These are phyloP conservation scores for Colletotrichum kahawae DNA, from an alignment of 2,329 filamentous ascomycete species.

Conservation along the genomic window DNA sequence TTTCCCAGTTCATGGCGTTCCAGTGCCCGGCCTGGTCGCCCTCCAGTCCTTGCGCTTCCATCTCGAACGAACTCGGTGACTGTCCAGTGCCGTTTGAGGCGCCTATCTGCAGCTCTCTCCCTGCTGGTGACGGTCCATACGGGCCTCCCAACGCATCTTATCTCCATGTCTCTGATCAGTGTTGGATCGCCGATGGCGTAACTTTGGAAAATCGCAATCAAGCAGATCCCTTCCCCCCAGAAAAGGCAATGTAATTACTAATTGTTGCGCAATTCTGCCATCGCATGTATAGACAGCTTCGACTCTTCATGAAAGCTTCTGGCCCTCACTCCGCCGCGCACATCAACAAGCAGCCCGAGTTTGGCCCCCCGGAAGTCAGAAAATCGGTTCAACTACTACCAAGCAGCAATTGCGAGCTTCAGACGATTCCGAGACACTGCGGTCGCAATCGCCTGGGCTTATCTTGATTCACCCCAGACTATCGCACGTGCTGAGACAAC, in stretches of 20 bases:
- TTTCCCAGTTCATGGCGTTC: not conserved
- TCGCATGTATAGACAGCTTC: not conserved
- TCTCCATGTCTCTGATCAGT: not conserved
- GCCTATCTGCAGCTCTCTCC: not conserved
- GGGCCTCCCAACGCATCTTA: not conserved
- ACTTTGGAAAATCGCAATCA: not conserved
- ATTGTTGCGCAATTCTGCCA: not conserved
- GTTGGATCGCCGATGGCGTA: not conserved
- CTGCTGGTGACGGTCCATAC: not conserved
- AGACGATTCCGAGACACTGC: slow-evolving; percentile 1
- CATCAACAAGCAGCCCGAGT: not conserved
- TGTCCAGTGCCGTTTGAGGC: not conserved
- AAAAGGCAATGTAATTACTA: not conserved
- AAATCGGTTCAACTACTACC: not conserved
- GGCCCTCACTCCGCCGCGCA: not conserved
- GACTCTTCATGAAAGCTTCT: not conserved
- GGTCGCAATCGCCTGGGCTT: not conserved
- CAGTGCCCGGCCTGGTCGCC: not conserved
- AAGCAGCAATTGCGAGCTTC: not conserved
- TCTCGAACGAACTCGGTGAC: not conserved
- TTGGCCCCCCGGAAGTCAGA: not conserved
- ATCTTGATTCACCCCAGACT: slow-evolving; percentile 18
- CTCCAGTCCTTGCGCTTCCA: not conserved
- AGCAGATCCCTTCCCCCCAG: not conserved
- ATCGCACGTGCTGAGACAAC: slow-evolving; percentile 21